Base-by-base conservation (phyloP, 768 basidiomycete genomes). In the Macrolepiota albuminosa region DNA sequence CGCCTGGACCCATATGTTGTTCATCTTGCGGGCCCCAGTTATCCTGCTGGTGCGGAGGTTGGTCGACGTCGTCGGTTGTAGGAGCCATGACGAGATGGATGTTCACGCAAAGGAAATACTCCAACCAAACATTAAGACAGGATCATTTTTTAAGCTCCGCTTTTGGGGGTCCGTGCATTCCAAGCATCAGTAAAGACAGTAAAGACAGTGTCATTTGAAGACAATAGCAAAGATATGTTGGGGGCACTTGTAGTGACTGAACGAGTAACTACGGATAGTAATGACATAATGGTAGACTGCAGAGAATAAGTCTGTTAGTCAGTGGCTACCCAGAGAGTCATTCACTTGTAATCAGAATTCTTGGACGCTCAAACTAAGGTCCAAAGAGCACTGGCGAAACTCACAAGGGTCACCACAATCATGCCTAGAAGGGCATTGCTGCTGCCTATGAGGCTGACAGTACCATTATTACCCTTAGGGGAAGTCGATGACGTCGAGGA, bases 21-120 rank as follows among this genome's bases (percentile, higher is more conserved):
- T 80, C 81, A 55, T 81, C 81, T 74, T 77, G 75, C 68, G 79
- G 72, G 63, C 71, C 76, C 84, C 84, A 85, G 69, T 75, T 80
- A 65, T 78, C 78, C 65, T 71, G 71, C 62, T 71, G 73, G 63
- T 72, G 68, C 48, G 69, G 48, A 60, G 69, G 61, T 51, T 75
- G 73, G 59, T 75, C 75, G 54, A 66, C 63, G 59, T 66, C 64
- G 51, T 56, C 58, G 45, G 60, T 59, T 42, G 66, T 37, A 42
- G 64, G 59, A 51, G 65, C 65, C 66, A 67, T 69, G 18, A 42
- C n/a, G 42, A 57, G 56, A 60, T 57, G 53, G 43, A 50, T 42
- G 60, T 53, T 59, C 53, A 18, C 56, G n/a, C 48, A 39, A 26
- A 54, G 26, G 39, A 40, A n/a, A 48, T 59, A 43, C 54, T 61